phyloP scores from a whole-genome alignment of 2,329 filamentous ascomycete genomes.

The Hortaea werneckii region DNA sequence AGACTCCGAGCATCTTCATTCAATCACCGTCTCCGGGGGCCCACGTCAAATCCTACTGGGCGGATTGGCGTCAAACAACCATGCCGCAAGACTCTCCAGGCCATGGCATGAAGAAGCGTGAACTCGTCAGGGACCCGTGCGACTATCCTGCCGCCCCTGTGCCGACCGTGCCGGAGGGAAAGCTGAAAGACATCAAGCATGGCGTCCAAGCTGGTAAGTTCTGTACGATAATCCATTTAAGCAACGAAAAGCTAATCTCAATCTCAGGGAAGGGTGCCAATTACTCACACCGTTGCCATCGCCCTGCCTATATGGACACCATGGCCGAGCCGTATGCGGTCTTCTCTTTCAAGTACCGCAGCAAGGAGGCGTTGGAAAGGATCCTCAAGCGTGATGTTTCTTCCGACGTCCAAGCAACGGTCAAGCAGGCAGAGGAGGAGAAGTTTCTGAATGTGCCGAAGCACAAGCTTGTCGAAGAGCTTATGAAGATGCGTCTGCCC shows the following conservation, averaged over 20 bases:
- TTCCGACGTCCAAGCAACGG: conserved; percentile 13
- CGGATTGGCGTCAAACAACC: conserved; percentile 13
- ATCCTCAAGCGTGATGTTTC: conserved; percentile 23
- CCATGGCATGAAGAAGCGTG: conserved; percentile 4
- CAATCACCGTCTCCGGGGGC: not conserved
- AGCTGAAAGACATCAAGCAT: conserved; percentile 12
- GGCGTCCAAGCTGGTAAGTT: conserved; percentile 12
- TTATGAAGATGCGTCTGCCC: conserved; percentile 6
- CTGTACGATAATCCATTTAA: not conserved
- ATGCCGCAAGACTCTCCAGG: not conserved
- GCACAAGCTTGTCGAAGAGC: conserved; percentile 20
- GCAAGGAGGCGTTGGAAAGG: conserved; percentile 23
- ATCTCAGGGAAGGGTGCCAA: conserved; percentile 23
- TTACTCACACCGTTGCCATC: conserved; percentile 28
- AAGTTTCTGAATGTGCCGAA: conserved; percentile 20
- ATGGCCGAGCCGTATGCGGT: conserved; percentile 34
- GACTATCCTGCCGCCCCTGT: conserved; percentile 24
- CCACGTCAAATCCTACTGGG: conserved; percentile 24
- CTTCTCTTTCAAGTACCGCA: conserved; percentile 40
- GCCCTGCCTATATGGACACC: conserved; percentile 33
- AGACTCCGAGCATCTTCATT: too few species aligned
- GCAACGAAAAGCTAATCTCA: not conserved
- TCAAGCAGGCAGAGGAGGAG: conserved; percentile 11
- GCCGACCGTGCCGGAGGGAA: conserved; percentile 11
- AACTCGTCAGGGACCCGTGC: conserved; percentile 16